These are phyloP conservation scores for Verticillium zaregamsianum DNA, from an alignment of 2,329 filamentous ascomycete species.

Conservation along the genomic window DNA sequence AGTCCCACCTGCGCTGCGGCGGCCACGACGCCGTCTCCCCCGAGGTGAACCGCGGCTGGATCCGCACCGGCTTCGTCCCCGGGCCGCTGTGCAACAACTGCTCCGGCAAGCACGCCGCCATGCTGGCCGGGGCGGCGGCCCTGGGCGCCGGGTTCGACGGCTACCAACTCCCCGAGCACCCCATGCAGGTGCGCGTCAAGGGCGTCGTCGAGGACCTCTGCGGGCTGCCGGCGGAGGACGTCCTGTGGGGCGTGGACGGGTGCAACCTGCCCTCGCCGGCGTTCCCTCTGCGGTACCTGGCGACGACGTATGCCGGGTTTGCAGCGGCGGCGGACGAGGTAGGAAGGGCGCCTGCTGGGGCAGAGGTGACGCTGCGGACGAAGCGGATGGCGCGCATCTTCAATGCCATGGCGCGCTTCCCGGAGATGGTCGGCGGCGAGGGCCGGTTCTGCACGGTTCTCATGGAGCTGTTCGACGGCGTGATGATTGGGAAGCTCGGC, in stretches of 20 bases:
- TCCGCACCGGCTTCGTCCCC: slow-evolving; percentile 29
- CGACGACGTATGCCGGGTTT: slow-evolving; percentile 29
- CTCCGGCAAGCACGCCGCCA: slow-evolving; percentile 44
- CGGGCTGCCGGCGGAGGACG: slow-evolving; percentile 16
- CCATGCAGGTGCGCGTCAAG: slow-evolving; percentile 34
- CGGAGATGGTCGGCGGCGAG: slow-evolving; percentile 39
- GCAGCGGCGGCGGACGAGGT: slow-evolving; percentile 25
- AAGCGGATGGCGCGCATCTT: slow-evolving; percentile 29
- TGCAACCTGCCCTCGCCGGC: slow-evolving; percentile 45
- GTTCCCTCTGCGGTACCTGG: slow-evolving; percentile 29
- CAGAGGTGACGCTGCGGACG: slow-evolving; percentile 7
- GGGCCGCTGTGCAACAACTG: slow-evolving; percentile 39
- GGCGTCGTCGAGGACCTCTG: slow-evolving; percentile 29
- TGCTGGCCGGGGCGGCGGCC: slow-evolving; percentile 36
- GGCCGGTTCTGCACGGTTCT: slow-evolving; percentile 41
- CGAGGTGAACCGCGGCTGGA: slow-evolving; percentile 32
- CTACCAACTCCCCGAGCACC: slow-evolving; percentile 32
- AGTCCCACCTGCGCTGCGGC: slow-evolving; percentile 36
- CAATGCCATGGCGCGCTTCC: slow-evolving; percentile 34
- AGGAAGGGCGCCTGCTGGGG: neutral
- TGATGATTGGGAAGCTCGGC: slow-evolving; percentile 41
- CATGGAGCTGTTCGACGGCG: slow-evolving; percentile 32
- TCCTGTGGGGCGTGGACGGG: slow-evolving; percentile 39
- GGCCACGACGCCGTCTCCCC: slow-evolving; percentile 32
- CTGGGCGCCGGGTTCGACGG: slow-evolving; percentile 23